phyloP scores from a whole-genome alignment of 495 filamentous ascomycete species.

The Bacidia gigantensis region DNA sequence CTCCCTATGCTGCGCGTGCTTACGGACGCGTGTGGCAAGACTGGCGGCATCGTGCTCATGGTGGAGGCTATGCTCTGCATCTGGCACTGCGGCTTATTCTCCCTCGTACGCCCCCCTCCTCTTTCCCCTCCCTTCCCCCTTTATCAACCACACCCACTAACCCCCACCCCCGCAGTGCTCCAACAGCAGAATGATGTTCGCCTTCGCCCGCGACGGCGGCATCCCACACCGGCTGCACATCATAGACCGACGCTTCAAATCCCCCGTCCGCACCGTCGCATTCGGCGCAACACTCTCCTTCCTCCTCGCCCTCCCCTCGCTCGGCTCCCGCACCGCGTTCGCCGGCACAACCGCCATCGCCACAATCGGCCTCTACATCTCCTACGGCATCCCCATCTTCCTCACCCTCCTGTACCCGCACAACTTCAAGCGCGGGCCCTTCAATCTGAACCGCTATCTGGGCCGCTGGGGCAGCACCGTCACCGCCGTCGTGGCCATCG shows the following conservation, averaged over 20 bases:
- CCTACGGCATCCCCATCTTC: constrained; percentile 50
- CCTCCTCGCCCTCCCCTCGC: constrained; percentile 42
- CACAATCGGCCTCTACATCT: constrained; percentile 50
- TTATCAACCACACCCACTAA: not conserved
- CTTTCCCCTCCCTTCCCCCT: not conserved
- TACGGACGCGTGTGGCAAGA: constrained; percentile 37
- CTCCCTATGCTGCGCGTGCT: constrained; percentile 45
- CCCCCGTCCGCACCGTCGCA: constrained; percentile 36
- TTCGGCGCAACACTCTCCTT: constrained; percentile 44
- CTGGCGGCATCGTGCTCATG: constrained; percentile 42
- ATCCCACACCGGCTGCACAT: constrained; percentile 24
- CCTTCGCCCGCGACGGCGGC: constrained; percentile 42
- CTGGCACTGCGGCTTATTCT: constrained; percentile 48
- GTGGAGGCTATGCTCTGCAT: constrained; percentile 42
- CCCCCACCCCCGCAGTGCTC: not conserved
- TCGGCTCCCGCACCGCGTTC: constrained; percentile 48
- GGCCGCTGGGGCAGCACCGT: constrained; percentile 28
- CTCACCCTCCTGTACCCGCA: constrained; percentile 36
- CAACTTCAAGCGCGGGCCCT: constrained; percentile 35
- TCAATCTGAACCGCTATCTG: constrained; percentile 34
- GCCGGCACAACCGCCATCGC: constrained; percentile 46
- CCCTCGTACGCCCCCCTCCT: constrained; percentile 19
- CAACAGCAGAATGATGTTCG: constrained; percentile 51
- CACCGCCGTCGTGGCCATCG: constrained; percentile 36
- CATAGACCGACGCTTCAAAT: constrained; percentile 19